These are phyloP conservation scores for Xylariales sp. DNA, from an alignment of 2,329 filamentous ascomycete species.

Conservation along the genomic window DNA sequence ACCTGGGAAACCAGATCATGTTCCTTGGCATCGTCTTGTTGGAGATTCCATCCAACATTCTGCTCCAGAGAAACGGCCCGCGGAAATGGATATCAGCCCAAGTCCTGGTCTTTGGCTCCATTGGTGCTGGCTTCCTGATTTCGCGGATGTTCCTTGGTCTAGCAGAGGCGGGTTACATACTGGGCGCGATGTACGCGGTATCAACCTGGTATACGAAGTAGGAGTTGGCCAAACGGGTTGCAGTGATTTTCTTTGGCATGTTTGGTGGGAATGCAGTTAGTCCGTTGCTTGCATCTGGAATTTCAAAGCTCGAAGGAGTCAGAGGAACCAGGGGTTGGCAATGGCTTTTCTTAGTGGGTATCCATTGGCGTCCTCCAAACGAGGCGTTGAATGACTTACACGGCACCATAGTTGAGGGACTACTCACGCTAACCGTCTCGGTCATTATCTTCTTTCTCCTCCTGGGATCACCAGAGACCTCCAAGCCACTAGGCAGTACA, in stretches of 20 bases:
- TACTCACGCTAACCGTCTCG: constrained; percentile 37
- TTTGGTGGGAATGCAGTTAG: constrained; percentile 46
- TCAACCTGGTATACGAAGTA: constrained; percentile 42
- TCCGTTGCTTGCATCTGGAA: constrained; percentile 40
- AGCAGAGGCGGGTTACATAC: constrained; percentile 45
- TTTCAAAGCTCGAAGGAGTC: constrained; percentile 36
- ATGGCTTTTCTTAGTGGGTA: constrained; percentile 41
- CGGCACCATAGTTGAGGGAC: constrained; percentile 39
- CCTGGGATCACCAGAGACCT: constrained; percentile 36
- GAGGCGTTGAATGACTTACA: too few relatives aligned
- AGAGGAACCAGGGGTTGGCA: constrained; percentile 40
- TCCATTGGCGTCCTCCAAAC: background rate
- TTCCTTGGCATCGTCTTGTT: constrained; percentile 45
- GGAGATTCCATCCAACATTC: constrained; percentile 46
- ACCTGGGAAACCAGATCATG: constrained; percentile 49
- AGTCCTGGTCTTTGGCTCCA: constrained; percentile 42
- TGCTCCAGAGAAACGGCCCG: constrained; percentile 31
- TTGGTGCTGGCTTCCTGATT: constrained; percentile 40
- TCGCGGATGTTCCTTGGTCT: constrained; percentile 38
- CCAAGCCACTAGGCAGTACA: constrained; percentile 31
- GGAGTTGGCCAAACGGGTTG: constrained; percentile 40
- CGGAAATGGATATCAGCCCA: constrained; percentile 45
- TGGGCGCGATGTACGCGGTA: constrained; percentile 42
- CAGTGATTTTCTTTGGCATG: constrained; percentile 48
- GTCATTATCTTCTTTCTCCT: constrained; percentile 36